Evolutionary conservation across 202 grass and related monocot species (phyloP), one percentile per base, ranked within the genome.

Genomic region (Thinopyrum obtusiflorum): DNA sequence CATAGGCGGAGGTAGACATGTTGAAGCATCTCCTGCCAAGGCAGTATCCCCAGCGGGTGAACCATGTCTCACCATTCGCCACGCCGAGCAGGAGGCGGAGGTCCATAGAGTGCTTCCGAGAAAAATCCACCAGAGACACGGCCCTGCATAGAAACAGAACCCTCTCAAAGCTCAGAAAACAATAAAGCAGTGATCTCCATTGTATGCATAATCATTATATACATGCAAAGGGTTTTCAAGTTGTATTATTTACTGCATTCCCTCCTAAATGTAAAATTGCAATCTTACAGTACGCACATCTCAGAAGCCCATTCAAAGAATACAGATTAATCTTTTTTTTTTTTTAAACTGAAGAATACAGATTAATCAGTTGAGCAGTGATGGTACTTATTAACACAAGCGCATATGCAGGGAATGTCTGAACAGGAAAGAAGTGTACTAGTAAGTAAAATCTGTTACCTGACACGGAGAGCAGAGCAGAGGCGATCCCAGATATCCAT

Each of bases 401-500:
- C 39, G 18, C 17, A 33, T 61, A 65, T 81, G 65, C 29, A 79
- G 26, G 64, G 11, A 82, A 49, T 55, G 49, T 59, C 55, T 62
- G 64, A 51, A 73, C 57, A 59, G 8, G 24, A 59, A 80, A 68
- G 46, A 83, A 6, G 14, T 53, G 15, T 20, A 53, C 15, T 17
- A 5, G 44, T 14, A 49, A 29, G 26, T 27, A 10, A 76, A 28
- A 10, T 76, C 55, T 61, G 80, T 33, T 86, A 98, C 89, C 91
- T 89, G n/a, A 83, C 79, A 55, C 91, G 89, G 42, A 98, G 89
- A 53, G 90, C 92, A 26, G 82, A 28, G 76, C 96, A 98, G 86
- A 98, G 88, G 25, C 81, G 91, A 83, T 98, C 96, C 86, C 89
- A 98, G 57, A 98, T 86, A 82, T 98, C 93, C 96, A 98, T 95